Percentiles rank a stretch among this genome's conserved stretches.
Conservation (phyloP, 768 basidiomycete genomes). For the Lactarius vividus region DNA sequence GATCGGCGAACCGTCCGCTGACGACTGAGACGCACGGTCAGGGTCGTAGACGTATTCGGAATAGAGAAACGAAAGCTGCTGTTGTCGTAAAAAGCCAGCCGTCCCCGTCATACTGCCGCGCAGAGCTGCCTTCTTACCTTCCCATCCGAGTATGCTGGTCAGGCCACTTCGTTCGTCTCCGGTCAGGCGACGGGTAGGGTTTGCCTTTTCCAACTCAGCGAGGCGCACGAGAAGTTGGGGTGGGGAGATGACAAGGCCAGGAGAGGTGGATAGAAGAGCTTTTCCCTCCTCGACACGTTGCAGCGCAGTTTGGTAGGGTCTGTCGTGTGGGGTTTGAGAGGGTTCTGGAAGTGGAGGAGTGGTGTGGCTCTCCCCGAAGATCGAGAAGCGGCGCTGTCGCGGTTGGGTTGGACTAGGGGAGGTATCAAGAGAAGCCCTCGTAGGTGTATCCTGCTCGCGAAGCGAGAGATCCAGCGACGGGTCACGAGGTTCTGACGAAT, state of each 20-base stretch:
- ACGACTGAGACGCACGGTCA: slow-evolving; percentile 8
- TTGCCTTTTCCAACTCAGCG: slow-evolving; percentile 47
- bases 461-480: slow-evolving; percentile 43
- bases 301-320: slow-evolving; percentile 42
- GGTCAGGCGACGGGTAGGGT: slow-evolving; percentile 41
- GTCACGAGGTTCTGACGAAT: slow-evolving; percentile 33
- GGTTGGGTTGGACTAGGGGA: slow-evolving; percentile 18
- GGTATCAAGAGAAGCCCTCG: slow-evolving; percentile 34
- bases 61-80: slow-evolving; percentile 52
- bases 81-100: slow-evolving; percentile 55
- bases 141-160: slow-evolving; percentile 59
- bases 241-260: slow-evolving; percentile 46
- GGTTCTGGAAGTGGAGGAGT: slow-evolving; percentile 5
- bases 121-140: slow-evolving; percentile 39
- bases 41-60: slow-evolving; percentile 38
- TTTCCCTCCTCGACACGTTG: slow-evolving; percentile 41
- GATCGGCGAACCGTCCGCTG: slow-evolving; percentile 5
- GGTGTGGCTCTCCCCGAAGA: slow-evolving; percentile 24
- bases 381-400: slow-evolving; percentile 25
- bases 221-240: slow-evolving; percentile 51
- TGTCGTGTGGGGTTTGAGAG: slow-evolving; percentile 17
- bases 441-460: slow-evolving; percentile 21
- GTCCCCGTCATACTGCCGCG: slow-evolving; percentile 47
- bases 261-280: slow-evolving; percentile 51
- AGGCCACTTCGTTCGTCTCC: slow-evolving; percentile 60